Conservation (phyloP, 2,329 filamentous ascomycete species). For the Botrytis porri region DNA sequence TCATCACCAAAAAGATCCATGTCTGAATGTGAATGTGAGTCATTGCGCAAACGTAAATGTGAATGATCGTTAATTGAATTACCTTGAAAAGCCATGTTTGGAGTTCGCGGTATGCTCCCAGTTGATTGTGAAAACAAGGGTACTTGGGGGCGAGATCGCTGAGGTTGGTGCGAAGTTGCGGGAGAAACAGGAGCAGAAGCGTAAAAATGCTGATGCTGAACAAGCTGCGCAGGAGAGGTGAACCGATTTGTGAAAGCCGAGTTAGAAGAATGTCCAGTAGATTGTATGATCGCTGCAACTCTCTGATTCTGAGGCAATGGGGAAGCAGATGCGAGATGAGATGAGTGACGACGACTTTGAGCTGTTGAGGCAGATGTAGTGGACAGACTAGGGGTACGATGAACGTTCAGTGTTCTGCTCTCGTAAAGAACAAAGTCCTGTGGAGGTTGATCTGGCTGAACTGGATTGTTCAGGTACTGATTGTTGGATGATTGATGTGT, state of each 20-base stretch:
- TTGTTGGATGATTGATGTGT: constrained; percentile 49
- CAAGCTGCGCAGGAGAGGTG: constrained; percentile 49
- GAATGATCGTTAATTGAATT: constrained; percentile 35
- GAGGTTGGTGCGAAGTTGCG: constrained; percentile 53
- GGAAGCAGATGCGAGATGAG: constrained; percentile 50
- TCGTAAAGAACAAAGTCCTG: constrained; percentile 66
- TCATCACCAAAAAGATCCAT: constrained; percentile 53
- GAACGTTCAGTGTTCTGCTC: constrained; percentile 33
- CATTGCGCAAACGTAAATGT: constrained; percentile 27
- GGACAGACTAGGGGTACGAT: constrained; percentile 39
- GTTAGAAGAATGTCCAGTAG: constrained; percentile 54
- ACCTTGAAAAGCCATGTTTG: constrained; percentile 58
- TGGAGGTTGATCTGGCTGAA: constrained; percentile 19
- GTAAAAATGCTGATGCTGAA: constrained; percentile 60
- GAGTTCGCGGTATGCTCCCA: constrained; percentile 46
- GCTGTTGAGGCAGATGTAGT: constrained; percentile 39
- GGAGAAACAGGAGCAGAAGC: constrained; percentile 62
- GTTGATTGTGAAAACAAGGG: constrained; percentile 65
- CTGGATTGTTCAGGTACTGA: constrained; percentile 6
- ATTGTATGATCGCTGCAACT: constrained; percentile 57
- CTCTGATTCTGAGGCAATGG: constrained; percentile 55
- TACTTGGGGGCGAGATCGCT: constrained; percentile 63
- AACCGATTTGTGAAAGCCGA: constrained; percentile 57
- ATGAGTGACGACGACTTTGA: constrained; percentile 50
- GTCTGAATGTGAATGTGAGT: constrained; percentile 44